phyloP scores from a whole-genome alignment of 495 filamentous ascomycete species.

The Aspergillus cavernicola region DNA sequence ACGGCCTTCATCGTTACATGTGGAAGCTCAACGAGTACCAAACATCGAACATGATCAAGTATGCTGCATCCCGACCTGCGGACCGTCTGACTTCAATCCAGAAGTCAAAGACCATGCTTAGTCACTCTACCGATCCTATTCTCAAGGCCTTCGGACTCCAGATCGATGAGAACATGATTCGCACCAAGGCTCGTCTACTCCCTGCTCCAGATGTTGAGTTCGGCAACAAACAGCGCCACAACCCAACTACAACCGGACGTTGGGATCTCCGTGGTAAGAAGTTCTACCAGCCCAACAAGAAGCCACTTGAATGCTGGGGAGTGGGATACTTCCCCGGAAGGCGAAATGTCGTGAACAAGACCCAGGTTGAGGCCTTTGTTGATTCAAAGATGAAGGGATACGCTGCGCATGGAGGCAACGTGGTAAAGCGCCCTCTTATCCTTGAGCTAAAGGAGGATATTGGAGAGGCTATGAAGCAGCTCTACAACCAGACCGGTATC shows the following conservation, averaged over 20 bases:
- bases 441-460: conserved; percentile 39
- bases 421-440: conserved; percentile 38
- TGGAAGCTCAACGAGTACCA: conserved; percentile 67
- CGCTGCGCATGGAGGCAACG: conserved; percentile 64
- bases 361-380: conserved; percentile 52
- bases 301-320: conserved; percentile 65
- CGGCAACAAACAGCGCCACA: conserved; percentile 40
- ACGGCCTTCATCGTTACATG: conserved; percentile 67
- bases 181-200: conserved; percentile 68
- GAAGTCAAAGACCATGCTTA: conserved; percentile 60
- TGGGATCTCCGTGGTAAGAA: conserved; percentile 84
- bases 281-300: conserved; percentile 59
- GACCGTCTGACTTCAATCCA: conserved; percentile 60
- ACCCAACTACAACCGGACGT: conserved; percentile 60
- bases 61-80: conserved; percentile 63
- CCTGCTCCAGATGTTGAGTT: conserved; percentile 67
- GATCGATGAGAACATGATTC: conserved; percentile 58
- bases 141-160: conserved; percentile 65
- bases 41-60: conserved; percentile 83
- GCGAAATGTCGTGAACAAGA: conserved; percentile 35
- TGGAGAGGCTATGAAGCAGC: conserved; percentile 48
- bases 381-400: conserved; percentile 60
- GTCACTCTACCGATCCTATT: conserved; percentile 65
- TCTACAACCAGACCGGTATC: conserved; percentile 48
- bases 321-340: conserved; percentile 52